Evolutionary conservation across 75 land plant genomes (phyloP).

Genomic region (Pinus tabuliformis): DNA sequence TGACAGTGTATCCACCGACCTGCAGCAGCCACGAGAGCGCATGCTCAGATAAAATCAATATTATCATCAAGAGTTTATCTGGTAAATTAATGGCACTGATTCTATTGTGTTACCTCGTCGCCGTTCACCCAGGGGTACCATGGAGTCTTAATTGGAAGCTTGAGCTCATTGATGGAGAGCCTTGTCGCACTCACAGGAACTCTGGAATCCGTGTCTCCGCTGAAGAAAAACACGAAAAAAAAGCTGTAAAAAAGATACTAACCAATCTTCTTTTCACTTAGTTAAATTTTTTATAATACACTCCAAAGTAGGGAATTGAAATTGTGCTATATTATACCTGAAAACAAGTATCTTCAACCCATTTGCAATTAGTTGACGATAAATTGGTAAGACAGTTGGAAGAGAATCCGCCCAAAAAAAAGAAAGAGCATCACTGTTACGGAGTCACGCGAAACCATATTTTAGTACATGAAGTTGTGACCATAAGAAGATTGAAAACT

Average conservation of each 20-base stretch:
- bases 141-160: slow-evolving; percentile 20
- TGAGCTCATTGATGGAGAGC: slow-evolving; percentile 21
- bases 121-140: slow-evolving; percentile 41
- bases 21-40: not conserved
- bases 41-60: not conserved
- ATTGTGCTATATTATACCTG: slow-evolving; percentile 36
- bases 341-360: slow-evolving; percentile 80
- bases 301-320: not conserved
- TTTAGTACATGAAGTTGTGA: slow-evolving; percentile 24
- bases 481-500: not conserved
- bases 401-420: slow-evolving; percentile 65
- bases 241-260: not conserved
- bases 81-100: not conserved
- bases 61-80: not conserved
- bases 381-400: slow-evolving; percentile 75
- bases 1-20: slow-evolving; percentile 61
- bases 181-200: slow-evolving; percentile 42
- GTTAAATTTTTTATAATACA: too few species aligned
- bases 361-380: slow-evolving; percentile 68
- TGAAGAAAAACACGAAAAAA: slow-evolving; percentile 5
- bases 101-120: not conserved
- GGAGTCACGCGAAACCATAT: slow-evolving; percentile 12
- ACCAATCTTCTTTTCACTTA: too few species aligned
- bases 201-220: slow-evolving; percentile 55
- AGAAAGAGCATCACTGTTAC: slow-evolving; percentile 14